Evolutionary conservation across 306 rosid genomes (phyloP).

Genomic region (Hippophae gyantsensis): DNA sequence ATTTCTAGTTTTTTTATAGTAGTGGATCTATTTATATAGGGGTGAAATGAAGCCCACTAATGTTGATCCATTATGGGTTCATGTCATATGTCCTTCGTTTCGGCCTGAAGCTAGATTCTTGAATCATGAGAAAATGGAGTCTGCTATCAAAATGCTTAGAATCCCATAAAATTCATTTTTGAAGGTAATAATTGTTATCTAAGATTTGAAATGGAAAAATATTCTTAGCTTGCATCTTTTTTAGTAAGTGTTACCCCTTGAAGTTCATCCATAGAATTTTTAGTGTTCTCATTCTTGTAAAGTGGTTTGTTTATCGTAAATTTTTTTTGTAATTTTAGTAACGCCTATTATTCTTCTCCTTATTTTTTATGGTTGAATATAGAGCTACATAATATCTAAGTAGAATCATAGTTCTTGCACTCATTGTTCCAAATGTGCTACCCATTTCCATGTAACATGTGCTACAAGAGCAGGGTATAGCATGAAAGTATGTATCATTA

Average conservation of each 20-base stretch:
- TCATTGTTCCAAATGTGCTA: conserved; percentile 81
- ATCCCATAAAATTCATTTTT: conserved; percentile 64
- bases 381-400: conserved; percentile 75
- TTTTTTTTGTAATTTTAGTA: conserved; percentile 1
- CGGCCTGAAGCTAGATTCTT: conserved; percentile 69
- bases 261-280: not conserved
- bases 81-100: conserved; percentile 95
- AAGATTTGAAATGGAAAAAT: not conserved
- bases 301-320: conserved; percentile 5
- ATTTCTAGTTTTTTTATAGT: conserved; percentile 14
- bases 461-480: conserved; percentile 88
- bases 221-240: not conserved
- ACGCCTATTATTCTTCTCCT: conserved; percentile 6
- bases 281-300: not conserved
- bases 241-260: not conserved
- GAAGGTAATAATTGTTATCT: conserved; percentile 44
- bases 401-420: conserved; percentile 91
- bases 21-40: conserved; percentile 40
- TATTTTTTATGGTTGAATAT: conserved; percentile 27
- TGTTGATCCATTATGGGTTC: conserved; percentile 84
- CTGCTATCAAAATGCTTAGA: conserved; percentile 79
- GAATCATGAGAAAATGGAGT: conserved; percentile 80
- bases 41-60: conserved; percentile 94
- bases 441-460: conserved; percentile 75
- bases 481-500: conserved; percentile 68